phyloP scores from a whole-genome alignment of 2,329 filamentous ascomycete genomes.

The Neofusicoccum parvum region DNA sequence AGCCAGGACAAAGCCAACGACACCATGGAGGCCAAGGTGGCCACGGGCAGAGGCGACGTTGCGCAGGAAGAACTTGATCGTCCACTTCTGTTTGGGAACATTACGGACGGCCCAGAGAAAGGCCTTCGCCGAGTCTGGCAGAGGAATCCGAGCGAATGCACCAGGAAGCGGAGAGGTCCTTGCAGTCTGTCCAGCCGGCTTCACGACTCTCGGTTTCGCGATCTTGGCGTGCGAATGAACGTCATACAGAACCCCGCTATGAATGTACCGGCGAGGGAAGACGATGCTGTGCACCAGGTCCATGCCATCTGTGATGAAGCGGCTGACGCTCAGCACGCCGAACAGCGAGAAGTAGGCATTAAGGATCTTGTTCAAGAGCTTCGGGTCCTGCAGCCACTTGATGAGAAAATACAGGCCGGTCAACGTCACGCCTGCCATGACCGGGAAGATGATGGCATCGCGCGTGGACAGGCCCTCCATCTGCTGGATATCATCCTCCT shows the following conservation, averaged over 20 bases:
- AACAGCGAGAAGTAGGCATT: constrained; percentile 81
- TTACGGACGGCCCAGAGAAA: constrained; percentile 55
- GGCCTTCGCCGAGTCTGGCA: constrained; percentile 40
- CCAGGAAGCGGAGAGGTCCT: constrained; percentile 55
- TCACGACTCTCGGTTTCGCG: not conserved
- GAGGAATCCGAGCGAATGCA: constrained; percentile 48
- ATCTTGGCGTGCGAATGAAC: constrained; percentile 33
- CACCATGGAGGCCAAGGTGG: constrained; percentile 56
- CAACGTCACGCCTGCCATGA: constrained; percentile 73
- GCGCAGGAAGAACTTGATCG: constrained; percentile 56
- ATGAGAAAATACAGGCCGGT: constrained; percentile 83
- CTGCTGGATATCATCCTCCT: constrained; percentile 56
- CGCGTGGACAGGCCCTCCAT: constrained; percentile 71
- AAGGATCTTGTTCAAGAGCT: constrained; percentile 78
- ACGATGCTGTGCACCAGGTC: constrained; percentile 66
- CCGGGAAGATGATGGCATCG: constrained; percentile 82
- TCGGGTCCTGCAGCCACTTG: constrained; percentile 81
- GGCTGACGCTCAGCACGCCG: constrained; percentile 74
- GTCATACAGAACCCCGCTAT: constrained; percentile 54
- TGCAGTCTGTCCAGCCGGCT: not conserved
- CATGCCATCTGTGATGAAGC: constrained; percentile 72
- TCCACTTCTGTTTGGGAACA: constrained; percentile 53
- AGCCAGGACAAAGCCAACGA: constrained; percentile 59
- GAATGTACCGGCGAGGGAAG: constrained; percentile 72
- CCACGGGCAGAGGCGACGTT: constrained; percentile 53